Percentiles rank a stretch among this genome's conserved stretches.
These are phyloP conservation scores for Oxyria digyna DNA, from an alignment of 148 eudicot species.

Conservation along the genomic window DNA sequence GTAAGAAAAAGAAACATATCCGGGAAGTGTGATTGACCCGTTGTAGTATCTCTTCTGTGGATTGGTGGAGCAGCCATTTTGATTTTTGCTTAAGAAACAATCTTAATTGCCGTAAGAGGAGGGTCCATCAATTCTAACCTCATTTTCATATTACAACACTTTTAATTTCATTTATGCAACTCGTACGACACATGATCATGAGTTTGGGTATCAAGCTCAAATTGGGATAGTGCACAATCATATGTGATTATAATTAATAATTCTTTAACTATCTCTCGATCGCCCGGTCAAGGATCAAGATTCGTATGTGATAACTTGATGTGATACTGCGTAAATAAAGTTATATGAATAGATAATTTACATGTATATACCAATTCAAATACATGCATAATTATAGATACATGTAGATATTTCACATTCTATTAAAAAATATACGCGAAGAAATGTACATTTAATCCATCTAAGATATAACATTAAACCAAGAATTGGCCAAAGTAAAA, in stretches of 20 bases:
- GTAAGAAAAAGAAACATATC: neutral
- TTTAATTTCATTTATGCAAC: neutral
- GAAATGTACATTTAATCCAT: too few relatives aligned
- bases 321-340: too few relatives aligned
- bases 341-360: too few relatives aligned
- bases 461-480: too few relatives aligned
- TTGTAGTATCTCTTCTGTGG: neutral
- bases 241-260: too few relatives aligned
- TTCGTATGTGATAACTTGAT: too few relatives aligned
- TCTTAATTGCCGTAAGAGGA: neutral
- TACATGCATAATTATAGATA: too few relatives aligned
- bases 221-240: neutral
- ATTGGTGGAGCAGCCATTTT: neutral
- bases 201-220: neutral
- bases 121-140: neutral
- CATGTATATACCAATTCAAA: too few relatives aligned
- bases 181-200: neutral
- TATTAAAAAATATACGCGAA: too few relatives aligned
- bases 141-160: neutral
- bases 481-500: too few relatives aligned
- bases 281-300: neutral
- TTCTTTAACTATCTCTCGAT: neutral
- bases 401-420: too few relatives aligned
- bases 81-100: constrained; percentile 3
- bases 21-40: neutral